phyloP scores from a whole-genome alignment of 2,329 filamentous ascomycete genomes.

The Xylariaceae sp. region DNA sequence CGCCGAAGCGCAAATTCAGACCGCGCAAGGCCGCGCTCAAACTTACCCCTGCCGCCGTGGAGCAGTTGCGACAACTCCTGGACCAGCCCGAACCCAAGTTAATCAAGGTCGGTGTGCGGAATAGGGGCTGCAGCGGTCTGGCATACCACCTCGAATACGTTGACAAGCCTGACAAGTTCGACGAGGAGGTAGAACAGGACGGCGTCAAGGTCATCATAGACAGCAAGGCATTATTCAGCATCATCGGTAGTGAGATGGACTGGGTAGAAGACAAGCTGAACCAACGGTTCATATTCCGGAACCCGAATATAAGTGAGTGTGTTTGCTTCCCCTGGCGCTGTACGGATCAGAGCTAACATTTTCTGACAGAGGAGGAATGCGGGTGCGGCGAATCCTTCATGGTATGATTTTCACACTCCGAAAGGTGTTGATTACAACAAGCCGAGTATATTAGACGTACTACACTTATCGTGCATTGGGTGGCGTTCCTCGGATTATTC shows the following conservation, averaged over 20 bases:
- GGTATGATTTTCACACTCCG: slow-evolving; percentile 45
- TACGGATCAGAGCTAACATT: slow-evolving; percentile 29
- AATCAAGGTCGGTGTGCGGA: slow-evolving; percentile 90
- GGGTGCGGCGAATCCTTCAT: slow-evolving; percentile 96
- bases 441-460: slow-evolving; percentile 8
- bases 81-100: slow-evolving; percentile 85
- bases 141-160: slow-evolving; percentile 95
- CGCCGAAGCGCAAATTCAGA: slow-evolving; percentile 63
- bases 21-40: slow-evolving; percentile 89
- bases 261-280: slow-evolving; percentile 96
- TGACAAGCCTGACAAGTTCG: slow-evolving; percentile 80
- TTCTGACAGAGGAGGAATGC: slow-evolving; percentile 77
- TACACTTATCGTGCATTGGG: slow-evolving; percentile 26
- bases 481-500: slow-evolving; percentile 23
- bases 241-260: slow-evolving; percentile 98
- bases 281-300: slow-evolving; percentile 87
- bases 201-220: slow-evolving; percentile 94
- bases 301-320: slow-evolving; percentile 94
- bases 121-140: slow-evolving; percentile 87
- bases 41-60: slow-evolving; percentile 72
- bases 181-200: slow-evolving; percentile 91
- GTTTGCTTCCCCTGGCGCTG: neutral
- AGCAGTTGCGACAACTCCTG: slow-evolving; percentile 70
- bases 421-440: neutral
- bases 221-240: slow-evolving; percentile 94